phyloP scores from a whole-genome alignment of 495 filamentous ascomycete genomes.

The Darksidea phi region DNA sequence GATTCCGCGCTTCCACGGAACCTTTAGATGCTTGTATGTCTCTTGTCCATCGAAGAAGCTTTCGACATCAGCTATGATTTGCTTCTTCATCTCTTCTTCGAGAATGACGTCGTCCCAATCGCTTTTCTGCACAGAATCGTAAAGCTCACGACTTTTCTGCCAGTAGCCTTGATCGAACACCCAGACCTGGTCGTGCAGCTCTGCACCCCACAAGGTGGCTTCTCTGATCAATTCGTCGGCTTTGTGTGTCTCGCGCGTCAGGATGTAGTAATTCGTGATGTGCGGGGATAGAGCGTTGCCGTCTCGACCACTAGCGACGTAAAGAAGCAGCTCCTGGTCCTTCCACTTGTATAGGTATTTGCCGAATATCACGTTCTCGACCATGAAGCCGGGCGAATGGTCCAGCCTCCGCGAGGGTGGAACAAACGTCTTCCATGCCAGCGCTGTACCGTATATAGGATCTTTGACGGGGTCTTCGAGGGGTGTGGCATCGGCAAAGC shows the following conservation, averaged over 20 bases:
- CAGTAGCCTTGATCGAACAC: conserved; percentile 62
- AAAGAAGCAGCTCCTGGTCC: conserved; percentile 53
- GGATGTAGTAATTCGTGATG: conserved; percentile 51
- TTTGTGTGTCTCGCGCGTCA: conserved; percentile 44
- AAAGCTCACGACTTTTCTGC: conserved; percentile 61
- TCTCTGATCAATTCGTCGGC: conserved; percentile 55
- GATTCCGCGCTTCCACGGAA: conserved; percentile 63
- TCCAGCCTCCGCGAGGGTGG: conserved; percentile 54
- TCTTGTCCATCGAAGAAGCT: conserved; percentile 58
- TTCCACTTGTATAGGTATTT: conserved; percentile 56
- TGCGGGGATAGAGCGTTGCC: conserved; percentile 40
- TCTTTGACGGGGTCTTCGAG: conserved; percentile 42
- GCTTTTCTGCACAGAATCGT: conserved; percentile 53
- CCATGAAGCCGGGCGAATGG: conserved; percentile 48
- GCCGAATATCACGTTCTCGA: conserved; percentile 49
- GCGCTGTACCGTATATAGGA: conserved; percentile 31
- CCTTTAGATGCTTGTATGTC: conserved; percentile 56
- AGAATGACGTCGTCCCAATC: conserved; percentile 67
- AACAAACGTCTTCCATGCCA: conserved; percentile 49
- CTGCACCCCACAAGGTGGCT: conserved; percentile 49
- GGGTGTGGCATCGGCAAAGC: conserved; percentile 46
- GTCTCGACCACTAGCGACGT: conserved; percentile 53
- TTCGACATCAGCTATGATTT: conserved; percentile 57
- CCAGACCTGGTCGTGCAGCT: conserved; percentile 62
- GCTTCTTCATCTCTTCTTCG: conserved; percentile 60